Base-by-base conservation (phyloP, 1,284 basidiomycete species). In the Sutorius eximius region DNA sequence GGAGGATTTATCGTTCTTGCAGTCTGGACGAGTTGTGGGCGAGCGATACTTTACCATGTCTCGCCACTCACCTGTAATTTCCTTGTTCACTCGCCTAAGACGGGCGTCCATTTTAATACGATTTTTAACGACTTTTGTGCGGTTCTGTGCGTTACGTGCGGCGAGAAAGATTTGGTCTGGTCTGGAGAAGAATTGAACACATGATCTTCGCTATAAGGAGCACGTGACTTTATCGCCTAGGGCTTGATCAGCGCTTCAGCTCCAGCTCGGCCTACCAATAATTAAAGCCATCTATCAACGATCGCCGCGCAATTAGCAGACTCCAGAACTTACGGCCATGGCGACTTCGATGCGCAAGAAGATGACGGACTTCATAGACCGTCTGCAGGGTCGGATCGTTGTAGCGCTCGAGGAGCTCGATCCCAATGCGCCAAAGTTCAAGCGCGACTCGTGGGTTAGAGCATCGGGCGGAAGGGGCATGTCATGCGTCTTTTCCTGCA, bases 1-100 rank as follows among this genome's bases (percentile, higher is more conserved):
- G 32, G 91, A 93, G 15, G 85, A 81, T 78, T 88, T 93, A 79
- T 98, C 95, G 70, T 89, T 94, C 77, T 94, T 92, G 81, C 93
- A 96, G 72, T 96, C 94, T 91, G 44, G 50, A 41, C 45, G 43
- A 20, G 38, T 33, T 5, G 41, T 44, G 30, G 38, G 57, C 52
- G 36, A 45, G 53, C 32, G 46, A 45, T 49, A 22, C 15, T 40
- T 20, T 12, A 16, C 13, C 40, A 12, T 11, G n/a, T 27, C 40
- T 15, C 22, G n/a, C 24, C 38, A 69, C 82, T 59, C 49, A 91
- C 93, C 93, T 64, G 83, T 73, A 60, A 95, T 95, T 76, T 95
- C 95, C 77, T 95, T 96, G 75, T 93, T 93, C 34, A 97, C 89
- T 65, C 94, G 80, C 62, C 94, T 83, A 52, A 95, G 81, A 60